Conservation (phyloP, 164 flowering plant genomes). For the Annona squamosa region DNA sequence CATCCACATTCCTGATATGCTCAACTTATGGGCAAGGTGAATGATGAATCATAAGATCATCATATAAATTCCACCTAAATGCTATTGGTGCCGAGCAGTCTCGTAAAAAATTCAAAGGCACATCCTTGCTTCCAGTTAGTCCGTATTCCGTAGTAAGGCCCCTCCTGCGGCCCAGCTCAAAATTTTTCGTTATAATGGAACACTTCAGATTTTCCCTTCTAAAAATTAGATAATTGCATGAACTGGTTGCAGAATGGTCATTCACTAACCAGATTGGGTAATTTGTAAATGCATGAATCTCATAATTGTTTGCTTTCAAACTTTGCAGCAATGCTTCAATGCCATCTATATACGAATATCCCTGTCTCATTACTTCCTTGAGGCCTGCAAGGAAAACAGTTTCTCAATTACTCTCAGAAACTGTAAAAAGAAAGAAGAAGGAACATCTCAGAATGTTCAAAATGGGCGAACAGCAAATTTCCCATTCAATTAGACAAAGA, state of each 20-base stretch:
- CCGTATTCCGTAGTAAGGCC: not conserved
- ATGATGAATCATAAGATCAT: no score
- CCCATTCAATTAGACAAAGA: not conserved
- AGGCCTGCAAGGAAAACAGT: constrained; percentile 46
- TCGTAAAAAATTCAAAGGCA: no score
- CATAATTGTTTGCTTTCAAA: constrained; percentile 55
- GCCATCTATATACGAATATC: constrained; percentile 72
- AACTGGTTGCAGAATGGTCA: not conserved
- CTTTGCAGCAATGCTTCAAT: constrained; percentile 54
- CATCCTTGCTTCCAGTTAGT: not conserved
- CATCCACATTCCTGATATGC: no score
- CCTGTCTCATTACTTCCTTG: constrained; percentile 62
- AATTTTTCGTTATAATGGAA: no score
- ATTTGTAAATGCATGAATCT: constrained; percentile 93
- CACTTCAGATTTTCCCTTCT: not conserved
- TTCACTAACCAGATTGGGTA: constrained; percentile 77
- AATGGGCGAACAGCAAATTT: not conserved
- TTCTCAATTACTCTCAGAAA: not conserved
- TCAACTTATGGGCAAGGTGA: no score
- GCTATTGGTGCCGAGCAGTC: not conserved
- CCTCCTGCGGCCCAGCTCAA: no score
- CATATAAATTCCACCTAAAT: no score
- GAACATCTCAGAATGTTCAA: not conserved
- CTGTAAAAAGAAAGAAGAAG: not conserved
- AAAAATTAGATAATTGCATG: not conserved